Percentiles rank a stretch among this genome's conserved stretches.
These are phyloP conservation scores for Aquilaria agallochum DNA, from an alignment of 441 rosid species.

Conservation along the genomic window DNA sequence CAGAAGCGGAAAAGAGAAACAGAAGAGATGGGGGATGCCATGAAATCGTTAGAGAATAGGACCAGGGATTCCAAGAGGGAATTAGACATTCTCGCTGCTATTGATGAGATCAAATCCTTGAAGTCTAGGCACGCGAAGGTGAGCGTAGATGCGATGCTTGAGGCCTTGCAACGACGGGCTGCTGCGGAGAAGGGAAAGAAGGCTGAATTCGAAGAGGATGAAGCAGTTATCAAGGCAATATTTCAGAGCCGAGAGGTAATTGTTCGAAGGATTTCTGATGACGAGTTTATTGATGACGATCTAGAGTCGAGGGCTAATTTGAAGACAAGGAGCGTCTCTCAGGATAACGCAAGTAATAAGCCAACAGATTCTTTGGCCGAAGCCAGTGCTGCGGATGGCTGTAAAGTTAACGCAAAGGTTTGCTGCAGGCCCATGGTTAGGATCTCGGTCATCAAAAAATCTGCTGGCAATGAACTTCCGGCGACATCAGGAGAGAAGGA, in stretches of 20 bases:
- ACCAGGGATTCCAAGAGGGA: slow-evolving; percentile 81
- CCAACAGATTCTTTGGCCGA: slow-evolving; percentile 26
- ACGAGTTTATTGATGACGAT: slow-evolving; percentile 62
- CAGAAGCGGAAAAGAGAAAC: slow-evolving; percentile 56
- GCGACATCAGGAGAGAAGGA: slow-evolving; percentile 20
- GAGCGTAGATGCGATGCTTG: slow-evolving; percentile 75
- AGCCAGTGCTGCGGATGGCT: slow-evolving; percentile 19
- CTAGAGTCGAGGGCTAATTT: slow-evolving; percentile 15
- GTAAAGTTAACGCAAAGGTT: slow-evolving; percentile 16
- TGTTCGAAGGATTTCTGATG: slow-evolving; percentile 8
- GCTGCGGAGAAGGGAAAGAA: slow-evolving; percentile 61
- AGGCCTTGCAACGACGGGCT: slow-evolving; percentile 60
- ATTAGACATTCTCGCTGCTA: slow-evolving; percentile 84
- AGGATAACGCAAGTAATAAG: slow-evolving; percentile 23
- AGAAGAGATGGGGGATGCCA: slow-evolving; percentile 82
- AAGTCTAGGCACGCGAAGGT: slow-evolving; percentile 78
- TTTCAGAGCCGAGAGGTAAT: slow-evolving; percentile 53
- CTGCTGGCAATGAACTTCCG: slow-evolving; percentile 9
- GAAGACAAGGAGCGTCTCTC: slow-evolving; percentile 55
- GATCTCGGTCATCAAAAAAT: slow-evolving; percentile 46
- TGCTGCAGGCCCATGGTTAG: slow-evolving; percentile 20
- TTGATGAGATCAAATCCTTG: slow-evolving; percentile 87
- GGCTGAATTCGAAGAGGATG: slow-evolving; percentile 80
- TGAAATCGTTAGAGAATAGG: slow-evolving; percentile 80
- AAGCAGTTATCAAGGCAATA: slow-evolving; percentile 62